Base-by-base conservation (phyloP, 306 rosid species). In the Quercus ilex region DNA sequence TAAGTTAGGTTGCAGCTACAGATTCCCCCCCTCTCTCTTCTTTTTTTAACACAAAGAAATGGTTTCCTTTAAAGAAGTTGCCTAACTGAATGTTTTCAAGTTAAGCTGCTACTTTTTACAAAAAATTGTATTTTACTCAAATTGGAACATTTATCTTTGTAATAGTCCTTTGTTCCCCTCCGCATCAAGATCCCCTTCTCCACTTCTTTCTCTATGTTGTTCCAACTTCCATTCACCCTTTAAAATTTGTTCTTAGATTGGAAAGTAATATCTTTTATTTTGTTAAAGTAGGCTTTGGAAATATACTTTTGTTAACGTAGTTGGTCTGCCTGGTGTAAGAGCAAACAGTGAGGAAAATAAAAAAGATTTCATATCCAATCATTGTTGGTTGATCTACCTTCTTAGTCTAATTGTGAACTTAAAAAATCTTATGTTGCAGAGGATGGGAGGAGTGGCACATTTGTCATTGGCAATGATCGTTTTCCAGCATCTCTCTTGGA, bases 401-500 rank as follows among this genome's bases (percentile, higher is more conserved):
- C 26, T n/a, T 35, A 23, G 58, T 56, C 60, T 73, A 58, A 3
- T 69, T 63, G 57, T 60, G 46, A 43, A 53, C 62, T 82, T 55
- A 56, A 77, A 25, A 69, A 14, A 19, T 35, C 72, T 33, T 72
- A 59, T 46, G 17, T 43, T 79, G 75, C 86, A 88, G 89, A 91
- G 83, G 89, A 91, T 82, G 92, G 95, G 41, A 87, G 87, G 81
- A 85, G 79, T 71, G 92, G 92, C 59, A 79, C 86, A 35, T 88
- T 91, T 75, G 80, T 83, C 41, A 69, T 91, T 83, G 92, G 92
- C 30, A 89, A 88, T 78, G 92, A 92, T 9, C 87, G 58, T 57
- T 90, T 94, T 77, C 94, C 98, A 2, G 97, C 94, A 74, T 92
- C 96, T 74, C 90, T 92, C 38, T 79, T 92, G 86, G 98, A 92